Conservation (phyloP, 805 yeast species). For the Ogataea paraovalis region DNA sequence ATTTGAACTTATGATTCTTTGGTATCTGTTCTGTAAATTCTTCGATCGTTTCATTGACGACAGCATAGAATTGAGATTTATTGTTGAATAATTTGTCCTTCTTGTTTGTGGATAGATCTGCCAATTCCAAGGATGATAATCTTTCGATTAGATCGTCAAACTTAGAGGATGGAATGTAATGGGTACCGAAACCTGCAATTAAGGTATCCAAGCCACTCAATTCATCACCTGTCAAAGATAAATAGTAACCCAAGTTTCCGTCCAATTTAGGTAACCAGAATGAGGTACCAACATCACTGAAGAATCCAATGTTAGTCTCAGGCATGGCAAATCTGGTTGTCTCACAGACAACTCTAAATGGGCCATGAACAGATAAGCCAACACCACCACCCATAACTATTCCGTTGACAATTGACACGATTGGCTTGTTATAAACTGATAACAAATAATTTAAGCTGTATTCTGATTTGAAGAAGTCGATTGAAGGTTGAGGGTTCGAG, state of each 20-base stretch:
- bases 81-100: slow-evolving; percentile 16
- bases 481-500: slow-evolving; percentile 44
- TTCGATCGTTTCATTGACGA: slow-evolving; percentile 70
- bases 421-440: slow-evolving; percentile 82
- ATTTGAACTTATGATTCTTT: slow-evolving; percentile 53
- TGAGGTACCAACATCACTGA: slow-evolving; percentile 93
- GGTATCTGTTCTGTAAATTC: slow-evolving; percentile 75
- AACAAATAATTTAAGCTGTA: slow-evolving; percentile 76
- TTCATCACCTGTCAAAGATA: slow-evolving; percentile 82
- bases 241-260: slow-evolving; percentile 77
- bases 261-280: slow-evolving; percentile 83
- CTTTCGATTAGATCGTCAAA: slow-evolving; percentile 60
- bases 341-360: slow-evolving; percentile 92
- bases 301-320: slow-evolving; percentile 93
- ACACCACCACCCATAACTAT: slow-evolving; percentile 99
- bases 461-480: slow-evolving; percentile 71
- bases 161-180: slow-evolving; percentile 69
- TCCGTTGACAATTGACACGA: slow-evolving; percentile 83
- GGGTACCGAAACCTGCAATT: slow-evolving; percentile 84
- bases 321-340: slow-evolving; percentile 95
- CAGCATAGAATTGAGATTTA: slow-evolving; percentile 41
- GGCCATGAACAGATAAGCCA: slow-evolving; percentile 84
- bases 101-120: slow-evolving; percentile 16
- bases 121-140: slow-evolving; percentile 52
- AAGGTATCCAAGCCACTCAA: slow-evolving; percentile 78